These are phyloP conservation scores for Skeletonema marinoi DNA, from an alignment of 108 stramenopile species.

Conservation along the genomic window DNA sequence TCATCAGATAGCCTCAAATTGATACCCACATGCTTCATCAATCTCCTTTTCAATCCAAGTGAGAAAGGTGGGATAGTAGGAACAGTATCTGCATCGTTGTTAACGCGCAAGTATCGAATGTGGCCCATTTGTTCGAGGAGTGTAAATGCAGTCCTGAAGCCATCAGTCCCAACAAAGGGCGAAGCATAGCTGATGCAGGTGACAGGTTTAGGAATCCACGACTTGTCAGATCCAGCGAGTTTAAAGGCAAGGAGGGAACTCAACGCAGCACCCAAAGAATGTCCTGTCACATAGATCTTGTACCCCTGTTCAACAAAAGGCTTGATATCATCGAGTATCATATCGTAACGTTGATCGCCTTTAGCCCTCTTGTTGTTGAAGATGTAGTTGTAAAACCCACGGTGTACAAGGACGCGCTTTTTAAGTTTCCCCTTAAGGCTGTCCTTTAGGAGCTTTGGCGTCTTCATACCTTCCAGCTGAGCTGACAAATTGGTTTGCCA, in stretches of 20 bases:
- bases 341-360: background rate
- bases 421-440: background rate
- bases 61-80: background rate
- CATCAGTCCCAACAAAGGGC: background rate
- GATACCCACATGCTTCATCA: background rate
- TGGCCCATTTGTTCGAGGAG: background rate
- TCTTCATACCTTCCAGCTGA: background rate
- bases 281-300: background rate
- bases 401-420: background rate
- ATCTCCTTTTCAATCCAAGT: background rate
- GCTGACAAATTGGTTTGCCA: background rate
- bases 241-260: slow-evolving; percentile 13
- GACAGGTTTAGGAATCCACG: slow-evolving; percentile 12
- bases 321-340: background rate
- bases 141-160: slow-evolving; percentile 8
- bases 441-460: background rate
- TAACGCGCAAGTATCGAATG: background rate
- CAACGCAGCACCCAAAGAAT: slow-evolving; percentile 6
- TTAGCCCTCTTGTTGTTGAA: background rate
- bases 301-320: background rate
- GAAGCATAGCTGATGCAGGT: slow-evolving; percentile 9
- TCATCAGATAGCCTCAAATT: background rate
- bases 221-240: background rate
- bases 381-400: background rate
- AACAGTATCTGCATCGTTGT: background rate